Base-by-base conservation (phyloP, 257 asterid species). In the Solanum pimpinellifolium region DNA sequence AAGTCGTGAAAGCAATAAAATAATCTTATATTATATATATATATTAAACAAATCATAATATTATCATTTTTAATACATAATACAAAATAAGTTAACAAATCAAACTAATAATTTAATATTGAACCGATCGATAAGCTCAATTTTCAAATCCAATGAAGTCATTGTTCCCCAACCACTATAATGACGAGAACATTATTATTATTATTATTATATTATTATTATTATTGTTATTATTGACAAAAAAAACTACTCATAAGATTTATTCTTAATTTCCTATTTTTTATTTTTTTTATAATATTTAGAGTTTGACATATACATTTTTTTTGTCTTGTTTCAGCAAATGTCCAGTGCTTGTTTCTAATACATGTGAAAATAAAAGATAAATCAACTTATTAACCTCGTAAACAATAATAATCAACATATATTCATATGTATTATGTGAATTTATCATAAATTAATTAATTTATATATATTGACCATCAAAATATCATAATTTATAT, bases 11-110 rank as follows among this genome's bases (percentile, higher is more conserved):
- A 29, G 13, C 0, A 3, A 12, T 29, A 6, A 7, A 6, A 7
- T 29, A 14, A 12, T 29, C 8, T 29, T 13, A 68, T 29, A 29
- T 0, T 29, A 29, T 27, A 4, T 25, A 18, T 20, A 0, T 59
- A 59, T 18, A 20, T 56, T 59, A 52, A 9, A 62, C 10, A 10
- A 1, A 62, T 4, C 0, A 0, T 62, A 0, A 62, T 15, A n/a
- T n/a, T 3, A n/a, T n/a, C n/a, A 5, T 25, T 59, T 0, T 59
- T 8, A 1, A 62, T 56, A 16, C 0, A 0, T 27, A 68, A 27
- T 4, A 6, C 11, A 2, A 68, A 68, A 66, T 66, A 25, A 25
- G 0, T 66, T 66, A 0, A 0, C 0, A 27, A 2, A 68, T 27
- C 6, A 0, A 13, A 12, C 0, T 27, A 7, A 13, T 1, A 9